Evolutionary conservation across 176 grass and related monocot genomes (phyloP), one percentile per base, ranked within the genome.

Genomic region (Avena eriantha): DNA sequence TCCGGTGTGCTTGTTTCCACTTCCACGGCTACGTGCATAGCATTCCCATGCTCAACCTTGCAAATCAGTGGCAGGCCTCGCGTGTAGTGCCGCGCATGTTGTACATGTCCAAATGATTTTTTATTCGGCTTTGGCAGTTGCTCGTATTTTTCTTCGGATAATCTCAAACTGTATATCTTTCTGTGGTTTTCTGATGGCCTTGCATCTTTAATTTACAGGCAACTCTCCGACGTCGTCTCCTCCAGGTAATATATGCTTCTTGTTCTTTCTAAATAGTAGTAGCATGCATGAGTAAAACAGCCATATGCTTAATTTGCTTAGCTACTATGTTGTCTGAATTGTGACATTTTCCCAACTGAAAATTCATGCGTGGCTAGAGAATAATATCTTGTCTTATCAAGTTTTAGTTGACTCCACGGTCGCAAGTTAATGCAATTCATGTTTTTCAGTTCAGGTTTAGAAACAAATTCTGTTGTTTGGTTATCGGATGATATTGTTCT

Each of bases 191-290:
- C 85, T 87, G 76, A 87, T 8, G 24, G 67, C 7, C 6, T 46
- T 73, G 23, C 49, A 60, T 69, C 76, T 59, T 10, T 3, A 59
- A 61, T 87, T 61, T 76, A 80, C 81, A 88, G 85, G 76, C 21
- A 12, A 5, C 87, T 76, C 81, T 61, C 69, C 76, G 10, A 10
- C 56, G 5, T 59, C 80, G 5, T 80, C 89, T 77, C 85, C 81
- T 91, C 85, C 85, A 87, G 89, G 89, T 91, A 85, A 78, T 56
- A 68, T 24, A 50, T 3, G 46, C 29, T 45, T 73, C 55, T 43
- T 10, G n/a, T 35, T 0, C 39, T 78, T 85, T 68, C 46, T 66
- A 9, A 77, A 67, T 6, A 17, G 80, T 66, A 77, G 19, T 45
- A 73, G 21, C 43, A 48, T 84, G 17, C 82, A 10, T 10, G 10